Evolutionary conservation across 331 rosid species (phyloP), one percentile per base, ranked within the genome.

Genomic region (Acacia concinna): DNA sequence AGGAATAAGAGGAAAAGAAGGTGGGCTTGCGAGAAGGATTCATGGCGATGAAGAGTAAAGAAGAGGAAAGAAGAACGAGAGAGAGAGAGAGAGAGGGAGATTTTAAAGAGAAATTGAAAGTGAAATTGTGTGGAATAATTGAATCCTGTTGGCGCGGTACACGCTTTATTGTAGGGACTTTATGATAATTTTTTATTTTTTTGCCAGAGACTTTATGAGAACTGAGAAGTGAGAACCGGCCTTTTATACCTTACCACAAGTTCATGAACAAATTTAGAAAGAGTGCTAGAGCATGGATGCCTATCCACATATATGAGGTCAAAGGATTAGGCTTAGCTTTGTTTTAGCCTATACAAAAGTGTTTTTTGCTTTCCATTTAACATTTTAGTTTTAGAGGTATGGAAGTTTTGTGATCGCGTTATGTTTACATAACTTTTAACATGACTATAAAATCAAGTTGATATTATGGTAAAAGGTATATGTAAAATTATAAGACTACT

Each of bases 71-170:
- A 38, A 20, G 17, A 35, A 65, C 23, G n/a, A 66, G 40, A 41
- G 11, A 21, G 18, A 37, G 47, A 1, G 79, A 74, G 65, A 2
- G 62, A 41, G 81, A 14, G 57, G 51, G 41, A 0, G 64, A 54
- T 37, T 4, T 20, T 51, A 51, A 51, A 68, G 44, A 35, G 28
- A 49, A 20, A 66, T 23, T 38, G 66, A 23, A 14, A 51, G 25
- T 44, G 6, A 46, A 4, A 18, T 52, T n/a, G 64, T 0, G 2
- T 1, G 6, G 47, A 44, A 18, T 12, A 11, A 79, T 88, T 82
- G 90, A 91, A 89, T 41, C 10, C 5, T 71, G 81, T 82, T 85
- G 90, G 92, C 93, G 89, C 79, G 57, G 60, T 73, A 52, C 14
- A 28, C 31, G 34, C 44, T 35, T 40, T 1, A 32, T 7, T 43